A percentile compares a stretch with the other conserved stretches of the same genome.
Conservation (phyloP, 2,329 filamentous ascomycete species). For the Emmonsiellopsis sp. region DNA sequence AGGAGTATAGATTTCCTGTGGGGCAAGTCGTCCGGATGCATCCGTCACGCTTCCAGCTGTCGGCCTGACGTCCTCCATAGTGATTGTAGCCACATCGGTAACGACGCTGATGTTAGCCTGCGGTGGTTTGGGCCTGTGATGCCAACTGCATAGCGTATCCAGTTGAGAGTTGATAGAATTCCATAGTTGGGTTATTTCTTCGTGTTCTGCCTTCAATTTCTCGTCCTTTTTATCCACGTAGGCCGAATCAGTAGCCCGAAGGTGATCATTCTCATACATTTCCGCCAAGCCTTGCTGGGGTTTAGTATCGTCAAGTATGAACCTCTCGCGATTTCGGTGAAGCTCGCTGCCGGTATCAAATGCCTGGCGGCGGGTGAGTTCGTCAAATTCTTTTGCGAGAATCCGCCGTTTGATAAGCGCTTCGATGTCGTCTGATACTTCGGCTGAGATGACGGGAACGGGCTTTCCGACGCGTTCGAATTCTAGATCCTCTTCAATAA, state of each 20-base stretch:
- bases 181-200: slow-evolving; percentile 77
- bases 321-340: slow-evolving; percentile 51
- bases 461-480: slow-evolving; percentile 95
- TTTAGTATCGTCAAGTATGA: slow-evolving; percentile 81
- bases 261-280: slow-evolving; percentile 87
- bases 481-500: slow-evolving; percentile 89
- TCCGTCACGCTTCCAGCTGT: slow-evolving; percentile 59
- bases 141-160: slow-evolving; percentile 84
- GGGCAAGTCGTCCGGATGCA: slow-evolving; percentile 64
- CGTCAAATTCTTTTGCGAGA: slow-evolving; percentile 81
- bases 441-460: slow-evolving; percentile 84
- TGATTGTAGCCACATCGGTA: slow-evolving; percentile 79
- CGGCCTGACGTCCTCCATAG: slow-evolving; percentile 92
- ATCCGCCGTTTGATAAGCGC: slow-evolving; percentile 91
- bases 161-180: slow-evolving; percentile 69
- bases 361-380: slow-evolving; percentile 73
- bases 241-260: slow-evolving; percentile 66
- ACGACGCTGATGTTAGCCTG: slow-evolving; percentile 78
- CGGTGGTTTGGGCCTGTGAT: slow-evolving; percentile 84
- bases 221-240: slow-evolving; percentile 77
- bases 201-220: slow-evolving; percentile 71
- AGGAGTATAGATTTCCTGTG: slow-evolving; percentile 89
- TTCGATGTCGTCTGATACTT: slow-evolving; percentile 85
- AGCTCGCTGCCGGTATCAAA: slow-evolving; percentile 57
- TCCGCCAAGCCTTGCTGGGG: slow-evolving; percentile 81